phyloP scores from a whole-genome alignment of 176 grass and related monocot species.

The Zea luxurians region DNA sequence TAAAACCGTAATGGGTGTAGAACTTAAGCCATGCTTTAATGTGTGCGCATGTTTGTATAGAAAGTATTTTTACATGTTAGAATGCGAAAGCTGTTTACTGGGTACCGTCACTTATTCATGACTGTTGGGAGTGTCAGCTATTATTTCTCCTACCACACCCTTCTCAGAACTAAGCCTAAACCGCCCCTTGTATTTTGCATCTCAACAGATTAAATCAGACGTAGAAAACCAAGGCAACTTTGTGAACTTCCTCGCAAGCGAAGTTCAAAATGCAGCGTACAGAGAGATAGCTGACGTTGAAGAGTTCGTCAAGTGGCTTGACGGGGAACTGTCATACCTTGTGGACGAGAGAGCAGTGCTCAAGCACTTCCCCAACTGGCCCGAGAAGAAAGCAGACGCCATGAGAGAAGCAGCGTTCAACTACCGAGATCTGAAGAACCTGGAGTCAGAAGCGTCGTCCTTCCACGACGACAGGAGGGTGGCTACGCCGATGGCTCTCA shows the following conservation, averaged over 20 bases:
- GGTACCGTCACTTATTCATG: not conserved
- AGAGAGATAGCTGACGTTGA: constrained; percentile 88
- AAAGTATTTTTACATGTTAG: not conserved
- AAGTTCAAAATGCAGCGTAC: constrained; percentile 77
- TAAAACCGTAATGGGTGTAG: not conserved
- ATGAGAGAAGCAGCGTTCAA: constrained; percentile 96
- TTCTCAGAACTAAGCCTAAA: constrained; percentile 35
- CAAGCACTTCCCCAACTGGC: constrained; percentile 95
- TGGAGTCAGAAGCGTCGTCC: constrained; percentile 70
- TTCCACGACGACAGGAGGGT: constrained; percentile 80
- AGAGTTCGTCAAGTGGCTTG: constrained; percentile 97
- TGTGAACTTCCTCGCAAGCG: constrained; percentile 75
- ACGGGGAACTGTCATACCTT: constrained; percentile 90
- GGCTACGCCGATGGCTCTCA: constrained; percentile 61
- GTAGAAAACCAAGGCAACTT: constrained; percentile 89
- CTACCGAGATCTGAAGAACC: constrained; percentile 85
- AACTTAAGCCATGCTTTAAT: constrained; percentile 12
- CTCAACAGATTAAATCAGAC: constrained; percentile 92
- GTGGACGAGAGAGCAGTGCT: constrained; percentile 98
- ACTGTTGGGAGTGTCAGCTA: constrained; percentile 5
- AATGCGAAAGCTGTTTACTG: not conserved
- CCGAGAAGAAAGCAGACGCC: constrained; percentile 94
- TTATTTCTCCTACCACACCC: not conserved
- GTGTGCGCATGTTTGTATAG: not conserved
- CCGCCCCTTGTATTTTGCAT: constrained; percentile 9